A percentile compares a stretch with the other conserved stretches of the same genome.
Evolutionary conservation across 305 asterid genomes (phyloP).

Genomic region (Fraxinus velutina): DNA sequence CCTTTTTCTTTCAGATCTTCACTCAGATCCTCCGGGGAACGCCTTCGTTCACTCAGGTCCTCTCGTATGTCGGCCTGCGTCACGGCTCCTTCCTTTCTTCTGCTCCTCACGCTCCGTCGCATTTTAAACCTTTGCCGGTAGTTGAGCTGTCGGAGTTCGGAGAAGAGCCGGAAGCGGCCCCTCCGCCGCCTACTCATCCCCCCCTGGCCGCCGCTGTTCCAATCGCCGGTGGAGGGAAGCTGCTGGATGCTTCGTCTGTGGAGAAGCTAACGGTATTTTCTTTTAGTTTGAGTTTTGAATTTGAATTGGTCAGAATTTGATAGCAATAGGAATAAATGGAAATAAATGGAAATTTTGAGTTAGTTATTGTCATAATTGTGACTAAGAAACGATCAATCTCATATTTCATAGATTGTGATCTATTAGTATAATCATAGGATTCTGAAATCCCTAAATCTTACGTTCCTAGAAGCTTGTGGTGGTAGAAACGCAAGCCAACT

Average conservation of each 20-base stretch:
- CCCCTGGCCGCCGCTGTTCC: constrained; percentile 23
- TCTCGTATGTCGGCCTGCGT: constrained; percentile 65
- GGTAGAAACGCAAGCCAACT: not conserved
- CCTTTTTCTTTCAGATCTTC: constrained; percentile 87
- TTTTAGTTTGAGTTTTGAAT: not conserved
- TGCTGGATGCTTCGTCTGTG: constrained; percentile 24
- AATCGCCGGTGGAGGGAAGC: constrained; percentile 25
- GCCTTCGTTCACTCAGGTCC: constrained; percentile 45
- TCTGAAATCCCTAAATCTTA: not conserved
- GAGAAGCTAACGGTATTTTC: constrained; percentile 63
- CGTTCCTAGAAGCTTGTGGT: not conserved
- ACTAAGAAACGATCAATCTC: not conserved
- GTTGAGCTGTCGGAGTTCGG: constrained; percentile 63
- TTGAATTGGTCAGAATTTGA: constrained; percentile 16
- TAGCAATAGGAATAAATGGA: constrained; percentile 2
- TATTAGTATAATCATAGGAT: not conserved
- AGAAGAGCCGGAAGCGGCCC: constrained; percentile 28
- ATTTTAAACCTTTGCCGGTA: constrained; percentile 75
- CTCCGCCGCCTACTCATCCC: constrained; percentile 5
- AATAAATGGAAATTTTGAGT: not conserved
- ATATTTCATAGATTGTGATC: not conserved
- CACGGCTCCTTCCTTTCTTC: constrained; percentile 48
- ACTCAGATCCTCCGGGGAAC: constrained; percentile 81
- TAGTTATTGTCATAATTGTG: constrained; percentile 16
- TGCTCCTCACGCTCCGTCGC: constrained; percentile 43